Evolutionary conservation across 805 yeast species (phyloP), one percentile per base, ranked within the genome.

Genomic region (Zygotorulaspora florentina): DNA sequence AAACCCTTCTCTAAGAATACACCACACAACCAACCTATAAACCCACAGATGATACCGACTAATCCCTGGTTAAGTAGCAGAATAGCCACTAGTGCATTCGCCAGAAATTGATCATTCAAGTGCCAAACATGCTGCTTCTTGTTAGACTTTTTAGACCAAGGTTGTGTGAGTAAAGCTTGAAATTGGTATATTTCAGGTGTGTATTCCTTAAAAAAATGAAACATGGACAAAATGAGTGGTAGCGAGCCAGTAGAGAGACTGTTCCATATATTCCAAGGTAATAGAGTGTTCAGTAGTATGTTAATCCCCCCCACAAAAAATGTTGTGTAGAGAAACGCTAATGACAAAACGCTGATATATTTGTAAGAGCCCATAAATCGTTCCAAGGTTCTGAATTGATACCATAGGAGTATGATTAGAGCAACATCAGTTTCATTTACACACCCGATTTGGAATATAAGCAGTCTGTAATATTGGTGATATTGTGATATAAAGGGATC

Each of bases 341-440:
- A 53, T 1, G 70, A 44, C 2, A 81, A 57, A 12, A 77, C 55
- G 30, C 79, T 72, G 9, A 77, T 52, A 52, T 79, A 78, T 53
- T 77, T 79, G 39, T 73, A 61, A 10, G 81, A 72, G 1, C 87
- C 87, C 56, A 73, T 73, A 40, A 76, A 62, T 41, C 87, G 59
- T 62, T 82, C 88, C 42, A 82, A 51, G 34, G 71, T 73, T 58
- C 81, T 78, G 54, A 74, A 73, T 40, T 75, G 75, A 46, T 77
- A 70, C 71, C 72, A 68, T 8, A 78, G 59, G 33, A 81, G 55
- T 11, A 76, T 59, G 9, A 73, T 57, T 2, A 72, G 57, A 2
- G 79, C 52, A 47, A 73, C 77, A 60, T 82, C 85, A 4, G 83
- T 73, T 57, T 80, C 85, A 56, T 78, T 80, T 36, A 77, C 68